Conservation (phyloP, 108 stramenopile species). For the Craspedostauros australis region DNA sequence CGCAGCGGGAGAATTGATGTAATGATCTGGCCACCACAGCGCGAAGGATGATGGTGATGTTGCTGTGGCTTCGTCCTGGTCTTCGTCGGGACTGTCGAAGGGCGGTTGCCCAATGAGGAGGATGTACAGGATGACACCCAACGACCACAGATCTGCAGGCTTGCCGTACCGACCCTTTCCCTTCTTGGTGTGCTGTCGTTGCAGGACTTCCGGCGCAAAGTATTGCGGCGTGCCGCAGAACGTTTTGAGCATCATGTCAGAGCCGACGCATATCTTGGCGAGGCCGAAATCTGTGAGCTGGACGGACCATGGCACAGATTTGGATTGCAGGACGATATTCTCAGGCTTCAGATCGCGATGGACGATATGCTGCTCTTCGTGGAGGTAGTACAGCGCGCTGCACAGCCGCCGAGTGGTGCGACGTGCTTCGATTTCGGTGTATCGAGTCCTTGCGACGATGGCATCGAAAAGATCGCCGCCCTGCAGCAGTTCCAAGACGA, state of each 20-base stretch:
- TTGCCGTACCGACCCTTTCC: conserved; percentile 81
- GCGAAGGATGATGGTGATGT: no score
- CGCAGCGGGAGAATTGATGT: conserved; percentile 53
- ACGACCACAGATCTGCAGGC: conserved; percentile 79
- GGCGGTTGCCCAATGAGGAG: conserved; percentile 71
- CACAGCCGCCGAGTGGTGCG: conserved; percentile 68
- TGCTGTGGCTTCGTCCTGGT: conserved; percentile 15
- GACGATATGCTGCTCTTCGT: conserved; percentile 62
- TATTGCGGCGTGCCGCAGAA: conserved; percentile 93
- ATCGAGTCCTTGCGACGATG: conserved; percentile 73
- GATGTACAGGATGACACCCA: conserved; percentile 85
- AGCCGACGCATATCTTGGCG: conserved; percentile 74
- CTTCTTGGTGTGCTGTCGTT: conserved; percentile 57
- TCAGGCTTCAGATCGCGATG: conserved; percentile 93
- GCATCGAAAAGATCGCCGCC: conserved; percentile 95
- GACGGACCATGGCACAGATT: conserved; percentile 37
- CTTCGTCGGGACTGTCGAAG: conserved; percentile 67
- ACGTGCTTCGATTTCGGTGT: conserved; percentile 74
- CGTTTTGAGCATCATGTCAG: conserved; percentile 76
- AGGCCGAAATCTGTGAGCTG: conserved; percentile 90
- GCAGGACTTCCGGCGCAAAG: conserved; percentile 88
- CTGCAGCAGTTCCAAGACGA: conserved; percentile 82
- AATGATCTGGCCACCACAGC: no score
- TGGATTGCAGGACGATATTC: conserved; percentile 75
- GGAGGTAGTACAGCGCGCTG: conserved; percentile 72